Conservation (phyloP, 2,329 filamentous ascomycete genomes). For the Blumeriella jaapii region DNA sequence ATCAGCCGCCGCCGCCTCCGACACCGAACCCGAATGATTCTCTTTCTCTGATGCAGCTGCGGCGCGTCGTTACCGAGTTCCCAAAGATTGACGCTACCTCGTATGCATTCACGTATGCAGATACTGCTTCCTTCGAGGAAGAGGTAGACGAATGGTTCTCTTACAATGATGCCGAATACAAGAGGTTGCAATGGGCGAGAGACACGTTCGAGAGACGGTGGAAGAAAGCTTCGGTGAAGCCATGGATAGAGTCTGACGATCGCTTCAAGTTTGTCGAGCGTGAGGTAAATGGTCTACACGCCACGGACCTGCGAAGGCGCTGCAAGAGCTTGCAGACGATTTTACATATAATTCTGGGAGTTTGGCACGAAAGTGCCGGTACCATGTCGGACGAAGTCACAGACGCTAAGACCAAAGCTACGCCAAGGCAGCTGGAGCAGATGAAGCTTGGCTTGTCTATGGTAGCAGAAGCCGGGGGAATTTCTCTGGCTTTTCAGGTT, state of each 20-base stretch:
- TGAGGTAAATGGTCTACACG: constrained; percentile 36
- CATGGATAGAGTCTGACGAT: constrained; percentile 56
- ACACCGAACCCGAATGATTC: constrained; percentile 47
- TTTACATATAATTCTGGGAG: constrained; percentile 52
- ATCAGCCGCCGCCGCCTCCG: constrained; percentile 26
- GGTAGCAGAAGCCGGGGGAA: constrained; percentile 36
- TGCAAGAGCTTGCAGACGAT: constrained; percentile 44
- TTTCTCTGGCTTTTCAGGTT: constrained; percentile 21
- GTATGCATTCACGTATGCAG: constrained; percentile 79
- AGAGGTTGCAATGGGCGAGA: constrained; percentile 64
- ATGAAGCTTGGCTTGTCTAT: constrained; percentile 44
- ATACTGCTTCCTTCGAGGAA: constrained; percentile 63
- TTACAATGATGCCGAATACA: constrained; percentile 78
- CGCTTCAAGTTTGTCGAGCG: constrained; percentile 45
- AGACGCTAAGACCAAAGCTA: constrained; percentile 34
- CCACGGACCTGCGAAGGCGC: constrained; percentile 37
- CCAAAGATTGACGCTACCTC: constrained; percentile 56
- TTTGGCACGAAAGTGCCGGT: constrained; percentile 59
- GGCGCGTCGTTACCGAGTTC: constrained; percentile 62
- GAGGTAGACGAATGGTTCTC: constrained; percentile 98
- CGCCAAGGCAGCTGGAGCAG: constrained; percentile 43
- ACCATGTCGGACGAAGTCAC: constrained; percentile 23
- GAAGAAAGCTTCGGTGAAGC: constrained; percentile 39
- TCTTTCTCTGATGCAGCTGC: constrained; percentile 62
- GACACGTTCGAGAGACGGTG: constrained; percentile 69